Conservation (phyloP, 2,329 filamentous ascomycete species). For the Pyricularia pennisetigena region DNA sequence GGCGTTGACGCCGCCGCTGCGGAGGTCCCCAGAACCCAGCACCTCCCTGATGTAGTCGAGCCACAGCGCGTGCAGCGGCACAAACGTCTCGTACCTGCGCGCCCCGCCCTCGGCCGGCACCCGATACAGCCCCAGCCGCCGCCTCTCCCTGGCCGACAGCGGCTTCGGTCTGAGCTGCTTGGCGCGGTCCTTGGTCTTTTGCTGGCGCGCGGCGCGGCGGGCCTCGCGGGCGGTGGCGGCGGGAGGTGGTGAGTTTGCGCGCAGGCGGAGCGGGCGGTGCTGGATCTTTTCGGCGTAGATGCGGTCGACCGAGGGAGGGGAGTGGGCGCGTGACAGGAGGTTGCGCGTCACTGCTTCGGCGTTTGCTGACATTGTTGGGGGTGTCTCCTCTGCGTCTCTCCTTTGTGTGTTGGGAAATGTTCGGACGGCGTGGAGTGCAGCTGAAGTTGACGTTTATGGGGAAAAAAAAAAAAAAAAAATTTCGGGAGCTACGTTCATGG, state of each 20-base stretch:
- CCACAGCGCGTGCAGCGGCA: slow-evolving; percentile 72
- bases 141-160: slow-evolving; percentile 70
- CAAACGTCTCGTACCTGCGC: slow-evolving; percentile 66
- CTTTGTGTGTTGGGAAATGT: not conserved
- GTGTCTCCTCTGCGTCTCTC: not conserved
- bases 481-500: not conserved
- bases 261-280: slow-evolving; percentile 70
- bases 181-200: slow-evolving; percentile 34
- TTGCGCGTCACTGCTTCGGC: slow-evolving; percentile 39
- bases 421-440: not conserved
- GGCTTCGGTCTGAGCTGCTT: slow-evolving; percentile 49
- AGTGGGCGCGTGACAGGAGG: slow-evolving; percentile 71
- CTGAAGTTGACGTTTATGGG: too few species aligned
- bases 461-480: too few species aligned
- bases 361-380: slow-evolving; percentile 11
- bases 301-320: slow-evolving; percentile 56
- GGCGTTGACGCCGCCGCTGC: slow-evolving; percentile 44
- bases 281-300: slow-evolving; percentile 79
- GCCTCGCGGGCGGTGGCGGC: slow-evolving; percentile 47
- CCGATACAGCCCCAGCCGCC: slow-evolving; percentile 61
- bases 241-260: slow-evolving; percentile 60
- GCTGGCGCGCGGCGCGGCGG: slow-evolving; percentile 38
- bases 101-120: slow-evolving; percentile 50
- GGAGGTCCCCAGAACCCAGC: slow-evolving; percentile 48
- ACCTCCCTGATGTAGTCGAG: slow-evolving; percentile 75